Conservation (phyloP, 169 alveolate species). For the Eimeria tenella region DNA sequence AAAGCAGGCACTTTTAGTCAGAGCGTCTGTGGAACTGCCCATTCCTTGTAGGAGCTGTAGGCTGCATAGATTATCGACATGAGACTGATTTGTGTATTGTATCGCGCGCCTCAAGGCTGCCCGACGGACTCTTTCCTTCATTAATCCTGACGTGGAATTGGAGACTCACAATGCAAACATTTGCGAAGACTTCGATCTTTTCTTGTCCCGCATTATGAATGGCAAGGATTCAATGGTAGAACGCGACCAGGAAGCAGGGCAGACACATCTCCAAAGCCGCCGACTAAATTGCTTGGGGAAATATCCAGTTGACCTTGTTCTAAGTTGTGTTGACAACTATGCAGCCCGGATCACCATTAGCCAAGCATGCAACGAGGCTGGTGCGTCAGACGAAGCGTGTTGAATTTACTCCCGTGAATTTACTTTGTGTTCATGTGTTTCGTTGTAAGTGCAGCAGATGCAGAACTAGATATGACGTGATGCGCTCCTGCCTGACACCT, state of each 20-base stretch:
- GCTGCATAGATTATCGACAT: neutral
- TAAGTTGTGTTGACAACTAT: constrained; percentile 97
- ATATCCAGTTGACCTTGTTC: constrained; percentile 89
- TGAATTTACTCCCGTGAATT: no score
- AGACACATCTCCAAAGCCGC: neutral
- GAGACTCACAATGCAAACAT: constrained; percentile 93
- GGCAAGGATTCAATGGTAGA: constrained; percentile 56
- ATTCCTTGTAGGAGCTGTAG: neutral
- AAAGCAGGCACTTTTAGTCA: neutral
- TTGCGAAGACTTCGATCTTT: constrained; percentile 89
- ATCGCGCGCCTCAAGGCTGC: constrained; percentile 88
- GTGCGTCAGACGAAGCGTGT: constrained; percentile 77
- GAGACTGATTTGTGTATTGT: neutral
- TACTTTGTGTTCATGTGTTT: no score
- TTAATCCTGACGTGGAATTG: constrained; percentile 95
- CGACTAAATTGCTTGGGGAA: constrained; percentile 34
- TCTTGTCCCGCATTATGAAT: constrained; percentile 87
- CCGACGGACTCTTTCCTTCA: constrained; percentile 90
- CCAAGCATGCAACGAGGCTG: constrained; percentile 95
- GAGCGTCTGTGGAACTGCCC: neutral
- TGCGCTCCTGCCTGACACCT: no score
- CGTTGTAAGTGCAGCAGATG: no score
- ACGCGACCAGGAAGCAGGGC: constrained; percentile 15
- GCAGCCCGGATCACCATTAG: constrained; percentile 97
- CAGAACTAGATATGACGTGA: no score